Base-by-base conservation (phyloP, 2,329 filamentous ascomycete species). In the Diaporthe sp. region DNA sequence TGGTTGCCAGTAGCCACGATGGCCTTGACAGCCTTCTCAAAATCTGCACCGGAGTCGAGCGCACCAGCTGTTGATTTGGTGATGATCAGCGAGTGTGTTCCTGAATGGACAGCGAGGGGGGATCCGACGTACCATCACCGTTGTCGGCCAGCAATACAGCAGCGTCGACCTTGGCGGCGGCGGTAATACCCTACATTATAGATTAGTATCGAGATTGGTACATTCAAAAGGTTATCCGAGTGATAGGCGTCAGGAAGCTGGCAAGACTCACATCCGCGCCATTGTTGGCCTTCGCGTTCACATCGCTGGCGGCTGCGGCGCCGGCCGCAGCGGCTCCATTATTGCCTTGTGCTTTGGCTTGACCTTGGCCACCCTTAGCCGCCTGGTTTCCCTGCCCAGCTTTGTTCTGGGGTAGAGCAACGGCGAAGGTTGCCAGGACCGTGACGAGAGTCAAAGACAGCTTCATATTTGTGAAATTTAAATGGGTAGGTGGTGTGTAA, bases 261-360 rank as follows among this genome's bases (percentile, higher is more conserved):
- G 12, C 2, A 2, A 28, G 9, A 73, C 72, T 58, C 20, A 74
- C 72, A 22, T 67, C 72, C 4, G 63, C 47, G 31, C 72, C 72
- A 25, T 74, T 70, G 47, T 74, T 74, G 61, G 72, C 72, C n/a
- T 65, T 67, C 7, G 63, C 61, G 37, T 74, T 74, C 28, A 74
- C 72, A n/a, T 22, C 61, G 15, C 49, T 61, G 4, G 47, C 65
- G 8, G 65, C 65, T 20, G 47, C 65, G 4, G 31, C 65, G 13
- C 47, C 65, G 4, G 65, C 34, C 4, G 65, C 65, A 31, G 47
- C 65, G 4, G 47, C 65, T 28, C 31, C 65, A 28, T 70, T 53
- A 20, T 68, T 70, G 34, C 49, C 65, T 39, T 70, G 65, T 51
- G 15, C 31, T 51, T 28, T 61, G 47, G 53, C 42, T 34, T 58